These are phyloP conservation scores for Saturnispora besseyi DNA, from an alignment of 805 yeast species.

Conservation along the genomic window DNA sequence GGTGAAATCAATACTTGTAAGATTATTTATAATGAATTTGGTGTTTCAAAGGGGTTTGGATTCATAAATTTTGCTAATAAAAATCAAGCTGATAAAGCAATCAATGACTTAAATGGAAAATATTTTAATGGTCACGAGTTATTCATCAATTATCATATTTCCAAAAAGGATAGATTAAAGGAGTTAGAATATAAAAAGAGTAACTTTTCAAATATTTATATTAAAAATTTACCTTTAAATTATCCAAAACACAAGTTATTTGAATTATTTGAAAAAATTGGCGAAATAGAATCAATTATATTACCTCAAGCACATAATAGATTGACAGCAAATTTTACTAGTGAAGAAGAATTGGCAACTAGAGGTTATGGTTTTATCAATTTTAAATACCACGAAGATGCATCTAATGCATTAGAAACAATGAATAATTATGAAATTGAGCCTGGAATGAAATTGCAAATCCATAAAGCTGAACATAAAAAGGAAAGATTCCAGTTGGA, in stretches of 20 bases:
- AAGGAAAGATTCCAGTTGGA: constrained; percentile 24
- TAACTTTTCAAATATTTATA: constrained; percentile 46
- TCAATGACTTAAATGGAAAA: constrained; percentile 30
- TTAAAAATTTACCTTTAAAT: constrained; percentile 39
- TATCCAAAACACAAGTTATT: constrained; percentile 32
- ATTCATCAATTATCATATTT: constrained; percentile 56
- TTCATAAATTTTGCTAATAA: constrained; percentile 55
- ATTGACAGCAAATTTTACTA: not conserved
- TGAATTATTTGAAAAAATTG: constrained; percentile 36
- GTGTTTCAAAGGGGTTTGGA: constrained; percentile 47
- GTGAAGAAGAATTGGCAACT: not conserved
- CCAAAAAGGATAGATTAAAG: constrained; percentile 49
- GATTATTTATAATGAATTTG: constrained; percentile 38
- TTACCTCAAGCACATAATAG: constrained; percentile 35
- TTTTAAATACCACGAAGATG: constrained; percentile 39
- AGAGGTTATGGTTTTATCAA: constrained; percentile 48
- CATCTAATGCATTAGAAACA: constrained; percentile 31
- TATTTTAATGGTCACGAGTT: constrained; percentile 28
- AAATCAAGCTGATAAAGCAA: constrained; percentile 54
- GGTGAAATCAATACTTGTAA: constrained; percentile 40
- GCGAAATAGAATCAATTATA: constrained; percentile 41
- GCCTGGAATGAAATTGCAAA: constrained; percentile 22
- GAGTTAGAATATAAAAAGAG: constrained; percentile 37
- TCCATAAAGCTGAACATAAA: constrained; percentile 40
- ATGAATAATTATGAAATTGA: constrained; percentile 36